Evolutionary conservation across 441 rosid species (phyloP).

Genomic region (Heliophila coronopifolia): DNA sequence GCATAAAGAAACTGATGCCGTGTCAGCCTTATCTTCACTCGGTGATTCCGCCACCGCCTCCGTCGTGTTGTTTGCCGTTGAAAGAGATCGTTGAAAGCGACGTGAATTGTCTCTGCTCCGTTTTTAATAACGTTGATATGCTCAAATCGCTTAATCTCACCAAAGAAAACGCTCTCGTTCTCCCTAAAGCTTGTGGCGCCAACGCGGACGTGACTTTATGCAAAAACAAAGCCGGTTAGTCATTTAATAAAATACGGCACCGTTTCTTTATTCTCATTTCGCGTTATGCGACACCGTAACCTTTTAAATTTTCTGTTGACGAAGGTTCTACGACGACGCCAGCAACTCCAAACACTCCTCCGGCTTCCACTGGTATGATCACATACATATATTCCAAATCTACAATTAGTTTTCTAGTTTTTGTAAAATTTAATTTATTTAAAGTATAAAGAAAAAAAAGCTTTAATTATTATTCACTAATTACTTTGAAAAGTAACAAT

Average conservation of each 20-base stretch:
- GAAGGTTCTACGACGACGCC: slow-evolving; percentile 21
- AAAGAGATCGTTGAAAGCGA: slow-evolving; percentile 27
- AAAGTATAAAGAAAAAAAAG: no score
- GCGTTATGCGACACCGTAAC: background rate
- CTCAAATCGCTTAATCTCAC: slow-evolving; percentile 38
- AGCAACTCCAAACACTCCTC: slow-evolving; percentile 21
- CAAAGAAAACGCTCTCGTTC: slow-evolving; percentile 35
- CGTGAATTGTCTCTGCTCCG: slow-evolving; percentile 43
- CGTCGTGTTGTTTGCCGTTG: slow-evolving; percentile 42
- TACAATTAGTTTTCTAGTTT: no score
- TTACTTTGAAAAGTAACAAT: background rate
- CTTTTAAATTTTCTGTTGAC: background rate
- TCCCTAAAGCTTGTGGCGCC: slow-evolving; percentile 50
- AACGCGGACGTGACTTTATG: slow-evolving; percentile 37
- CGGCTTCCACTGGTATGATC: slow-evolving; percentile 23
- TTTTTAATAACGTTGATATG: slow-evolving; percentile 30
- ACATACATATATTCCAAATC: background rate
- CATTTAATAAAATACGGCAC: background rate
- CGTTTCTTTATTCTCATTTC: background rate
- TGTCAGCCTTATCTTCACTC: slow-evolving; percentile 38
- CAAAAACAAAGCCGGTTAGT: slow-evolving; percentile 25
- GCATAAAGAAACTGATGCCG: slow-evolving; percentile 42
- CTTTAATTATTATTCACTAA: background rate
- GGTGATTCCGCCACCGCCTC: slow-evolving; percentile 26
- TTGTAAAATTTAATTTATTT: no score